Evolutionary conservation across 148 eudicot genomes (phyloP).

Genomic region (Limonium bicolor): DNA sequence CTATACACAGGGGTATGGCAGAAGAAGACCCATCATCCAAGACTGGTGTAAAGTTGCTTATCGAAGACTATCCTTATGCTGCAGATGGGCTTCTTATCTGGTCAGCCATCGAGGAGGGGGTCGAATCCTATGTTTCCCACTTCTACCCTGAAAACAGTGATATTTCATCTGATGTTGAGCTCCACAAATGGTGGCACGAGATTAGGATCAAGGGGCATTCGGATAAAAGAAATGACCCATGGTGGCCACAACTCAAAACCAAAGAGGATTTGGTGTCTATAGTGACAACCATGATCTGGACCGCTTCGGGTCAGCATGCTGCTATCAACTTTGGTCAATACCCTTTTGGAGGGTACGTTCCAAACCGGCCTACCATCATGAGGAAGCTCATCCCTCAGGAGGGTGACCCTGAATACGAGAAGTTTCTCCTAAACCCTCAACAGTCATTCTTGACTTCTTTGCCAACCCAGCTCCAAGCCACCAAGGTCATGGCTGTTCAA

Average conservation of each 20-base stretch:
- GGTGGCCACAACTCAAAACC: slow-evolving; percentile 25
- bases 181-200: slow-evolving; percentile 20
- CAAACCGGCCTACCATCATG: slow-evolving; percentile 24
- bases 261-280: slow-evolving; percentile 14
- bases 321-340: slow-evolving; percentile 46
- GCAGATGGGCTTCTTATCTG: slow-evolving; percentile 16
- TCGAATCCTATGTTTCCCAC: slow-evolving; percentile 10
- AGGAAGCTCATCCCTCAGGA: slow-evolving; percentile 19
- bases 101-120: slow-evolving; percentile 21
- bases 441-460: slow-evolving; percentile 43
- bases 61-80: slow-evolving; percentile 21
- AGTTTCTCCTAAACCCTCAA: slow-evolving; percentile 31
- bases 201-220: slow-evolving; percentile 11
- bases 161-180: slow-evolving; percentile 9
- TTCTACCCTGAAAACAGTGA: slow-evolving; percentile 9
- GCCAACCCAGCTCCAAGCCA: slow-evolving; percentile 81
- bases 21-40: slow-evolving; percentile 11
- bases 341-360: slow-evolving; percentile 28
- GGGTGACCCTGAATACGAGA: slow-evolving; percentile 14
- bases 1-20: slow-evolving; percentile 17
- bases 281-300: slow-evolving; percentile 31
- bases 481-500: slow-evolving; percentile 81
- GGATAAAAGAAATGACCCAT: slow-evolving; percentile 13
- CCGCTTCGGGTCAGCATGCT: slow-evolving; percentile 37
- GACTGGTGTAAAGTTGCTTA: slow-evolving; percentile 10